phyloP scores from a whole-genome alignment of 805 yeast species.

The Lipomyces yamanashiensis region DNA sequence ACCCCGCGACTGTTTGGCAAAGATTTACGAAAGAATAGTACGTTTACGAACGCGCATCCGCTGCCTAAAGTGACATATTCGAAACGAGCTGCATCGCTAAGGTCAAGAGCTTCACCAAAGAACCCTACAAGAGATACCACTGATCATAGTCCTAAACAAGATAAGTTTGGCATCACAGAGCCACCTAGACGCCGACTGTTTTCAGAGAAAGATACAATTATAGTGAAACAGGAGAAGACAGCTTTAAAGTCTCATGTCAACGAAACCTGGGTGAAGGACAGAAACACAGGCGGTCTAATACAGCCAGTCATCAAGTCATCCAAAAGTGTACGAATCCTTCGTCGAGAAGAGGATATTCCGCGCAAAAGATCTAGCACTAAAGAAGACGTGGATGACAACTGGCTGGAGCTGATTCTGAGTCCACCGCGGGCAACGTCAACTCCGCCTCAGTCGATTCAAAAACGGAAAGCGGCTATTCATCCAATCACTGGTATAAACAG shows the following conservation, averaged over 20 bases:
- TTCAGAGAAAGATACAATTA: neutral
- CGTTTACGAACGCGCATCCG: constrained; percentile 11
- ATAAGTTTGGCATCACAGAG: neutral
- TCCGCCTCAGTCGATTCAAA: neutral
- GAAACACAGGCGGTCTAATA: neutral
- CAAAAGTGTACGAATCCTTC: constrained; percentile 11
- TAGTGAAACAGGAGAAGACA: neutral
- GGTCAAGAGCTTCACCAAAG: neutral
- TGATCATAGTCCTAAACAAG: neutral
- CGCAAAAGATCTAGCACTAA: neutral
- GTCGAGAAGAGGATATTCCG: constrained; percentile 12
- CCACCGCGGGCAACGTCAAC: constrained; percentile 6
- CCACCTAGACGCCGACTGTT: neutral
- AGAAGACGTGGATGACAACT: neutral
- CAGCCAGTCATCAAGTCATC: no score
- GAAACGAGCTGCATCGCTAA: neutral
- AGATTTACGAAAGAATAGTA: constrained; percentile 2
- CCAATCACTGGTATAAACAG: neutral
- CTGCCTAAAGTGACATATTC: constrained; percentile 17
- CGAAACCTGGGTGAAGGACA: constrained; percentile 13
- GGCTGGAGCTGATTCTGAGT: neutral
- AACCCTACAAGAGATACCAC: neutral
- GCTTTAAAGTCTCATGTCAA: constrained; percentile 18
- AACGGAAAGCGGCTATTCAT: neutral
- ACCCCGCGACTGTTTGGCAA: constrained; percentile 3